Evolutionary conservation across 176 grass and related monocot genomes (phyloP).

Genomic region (Avena insularis): DNA sequence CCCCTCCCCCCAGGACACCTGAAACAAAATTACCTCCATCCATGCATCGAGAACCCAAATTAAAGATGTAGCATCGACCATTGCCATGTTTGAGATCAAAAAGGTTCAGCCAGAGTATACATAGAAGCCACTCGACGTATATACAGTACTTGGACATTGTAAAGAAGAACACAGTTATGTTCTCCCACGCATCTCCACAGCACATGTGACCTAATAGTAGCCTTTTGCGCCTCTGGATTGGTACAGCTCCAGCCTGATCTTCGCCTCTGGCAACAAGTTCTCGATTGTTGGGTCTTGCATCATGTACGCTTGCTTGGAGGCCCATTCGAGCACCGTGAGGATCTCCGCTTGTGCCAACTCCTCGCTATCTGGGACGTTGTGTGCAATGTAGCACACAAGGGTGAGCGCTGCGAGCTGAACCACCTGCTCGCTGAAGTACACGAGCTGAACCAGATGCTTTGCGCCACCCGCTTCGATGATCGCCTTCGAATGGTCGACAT

Average conservation of each 20-base stretch:
- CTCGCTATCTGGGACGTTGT: constrained; percentile 92
- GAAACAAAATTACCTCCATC: constrained; percentile 52
- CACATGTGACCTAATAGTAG: constrained; percentile 67
- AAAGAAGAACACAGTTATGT: constrained; percentile 53
- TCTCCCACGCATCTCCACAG: constrained; percentile 39
- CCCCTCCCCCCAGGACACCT: neutral
- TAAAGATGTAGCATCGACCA: constrained; percentile 39
- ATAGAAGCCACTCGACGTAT: constrained; percentile 51
- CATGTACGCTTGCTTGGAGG: constrained; percentile 86
- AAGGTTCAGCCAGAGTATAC: constrained; percentile 46
- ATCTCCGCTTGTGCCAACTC: constrained; percentile 87
- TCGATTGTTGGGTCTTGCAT: constrained; percentile 75
- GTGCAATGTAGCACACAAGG: constrained; percentile 78
- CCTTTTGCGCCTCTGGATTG: constrained; percentile 82
- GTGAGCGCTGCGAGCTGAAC: constrained; percentile 81
- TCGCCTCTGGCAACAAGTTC: constrained; percentile 82
- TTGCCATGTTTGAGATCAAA: constrained; percentile 52
- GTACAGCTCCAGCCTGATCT: constrained; percentile 90
- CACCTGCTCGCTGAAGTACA: constrained; percentile 87
- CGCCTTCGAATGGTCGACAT: constrained; percentile 84
- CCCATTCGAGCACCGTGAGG: constrained; percentile 87
- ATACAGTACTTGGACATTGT: constrained; percentile 47
- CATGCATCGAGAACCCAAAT: constrained; percentile 44
- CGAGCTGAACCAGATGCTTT: constrained; percentile 93
- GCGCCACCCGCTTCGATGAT: constrained; percentile 79